These are phyloP conservation scores for Plantago major DNA, from an alignment of 257 asterid genomes.

Conservation along the genomic window DNA sequence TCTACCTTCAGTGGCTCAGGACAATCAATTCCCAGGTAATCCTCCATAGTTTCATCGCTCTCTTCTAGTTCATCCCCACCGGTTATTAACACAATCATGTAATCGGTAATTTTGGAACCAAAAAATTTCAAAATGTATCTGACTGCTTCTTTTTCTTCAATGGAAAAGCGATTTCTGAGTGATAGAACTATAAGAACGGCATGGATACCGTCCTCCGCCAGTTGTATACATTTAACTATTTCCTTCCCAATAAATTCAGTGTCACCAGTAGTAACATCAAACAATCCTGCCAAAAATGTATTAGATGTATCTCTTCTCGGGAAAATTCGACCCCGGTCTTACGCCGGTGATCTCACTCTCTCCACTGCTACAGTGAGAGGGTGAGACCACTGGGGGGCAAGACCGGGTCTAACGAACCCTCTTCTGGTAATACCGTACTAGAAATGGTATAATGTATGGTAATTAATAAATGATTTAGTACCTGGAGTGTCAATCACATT, in stretches of 20 bases:
- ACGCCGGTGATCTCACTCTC: not conserved
- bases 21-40: constrained; percentile 52
- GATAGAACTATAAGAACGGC: constrained; percentile 74
- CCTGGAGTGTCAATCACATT: too few species aligned
- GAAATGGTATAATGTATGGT: not conserved
- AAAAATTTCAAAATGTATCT: constrained; percentile 53
- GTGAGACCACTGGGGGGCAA: too few species aligned
- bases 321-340: not conserved
- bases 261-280: constrained; percentile 53
- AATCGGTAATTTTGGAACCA: constrained; percentile 56
- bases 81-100: constrained; percentile 71
- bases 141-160: constrained; percentile 69
- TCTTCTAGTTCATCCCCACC: constrained; percentile 85
- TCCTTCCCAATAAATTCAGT: constrained; percentile 61
- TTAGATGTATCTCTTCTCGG: not conserved
- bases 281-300: constrained; percentile 56
- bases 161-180: constrained; percentile 56
- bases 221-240: constrained; percentile 59
- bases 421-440: not conserved
- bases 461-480: too few species aligned
- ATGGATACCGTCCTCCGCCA: constrained; percentile 89
- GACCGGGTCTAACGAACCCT: too few species aligned
- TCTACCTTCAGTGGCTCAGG: constrained; percentile 50
- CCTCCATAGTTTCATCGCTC: constrained; percentile 45
- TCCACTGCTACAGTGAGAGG: not conserved